A percentile compares a stretch with the other conserved stretches of the same genome.
Conservation (phyloP, 352 stramenopile genomes). For the Phytophthora citrophthora region DNA sequence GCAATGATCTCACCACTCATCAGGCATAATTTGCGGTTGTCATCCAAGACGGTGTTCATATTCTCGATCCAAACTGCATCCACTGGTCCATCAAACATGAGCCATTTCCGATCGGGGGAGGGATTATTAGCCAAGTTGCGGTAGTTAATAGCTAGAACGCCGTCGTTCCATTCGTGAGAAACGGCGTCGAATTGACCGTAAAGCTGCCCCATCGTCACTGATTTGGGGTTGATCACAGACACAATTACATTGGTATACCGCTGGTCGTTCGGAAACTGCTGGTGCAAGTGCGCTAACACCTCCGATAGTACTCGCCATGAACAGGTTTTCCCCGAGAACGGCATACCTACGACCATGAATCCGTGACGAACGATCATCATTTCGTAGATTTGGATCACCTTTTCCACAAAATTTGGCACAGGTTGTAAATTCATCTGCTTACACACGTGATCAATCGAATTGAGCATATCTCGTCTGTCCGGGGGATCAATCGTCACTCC, state of each 20-base stretch:
- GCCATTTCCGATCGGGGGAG: slow-evolving; percentile 89
- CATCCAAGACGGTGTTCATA: slow-evolving; percentile 96
- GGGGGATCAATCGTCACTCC: slow-evolving; percentile 91
- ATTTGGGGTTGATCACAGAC: slow-evolving; percentile 94
- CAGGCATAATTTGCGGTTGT: slow-evolving; percentile 95
- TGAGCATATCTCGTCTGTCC: slow-evolving; percentile 86
- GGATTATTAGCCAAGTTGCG: slow-evolving; percentile 80
- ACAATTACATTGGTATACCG: slow-evolving; percentile 83
- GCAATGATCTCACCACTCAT: slow-evolving; percentile 96
- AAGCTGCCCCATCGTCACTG: slow-evolving; percentile 93
- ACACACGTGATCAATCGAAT: slow-evolving; percentile 83
- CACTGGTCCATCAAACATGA: slow-evolving; percentile 94
- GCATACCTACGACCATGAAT: slow-evolving; percentile 96
- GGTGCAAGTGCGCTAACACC: slow-evolving; percentile 83
- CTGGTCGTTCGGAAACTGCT: slow-evolving; percentile 62
- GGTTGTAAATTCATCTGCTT: slow-evolving; percentile 85
- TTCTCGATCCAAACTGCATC: slow-evolving; percentile 96
- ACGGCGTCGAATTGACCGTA: slow-evolving; percentile 96
- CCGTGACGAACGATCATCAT: slow-evolving; percentile 97
- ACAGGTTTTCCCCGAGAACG: slow-evolving; percentile 94
- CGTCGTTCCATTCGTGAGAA: slow-evolving; percentile 95
- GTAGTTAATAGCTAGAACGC: slow-evolving; percentile 94
- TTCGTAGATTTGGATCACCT: slow-evolving; percentile 96
- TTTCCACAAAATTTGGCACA: slow-evolving; percentile 91
- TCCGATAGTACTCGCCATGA: slow-evolving; percentile 91